A percentile compares a stretch with the other conserved stretches of the same genome.
Evolutionary conservation across 768 basidiomycete genomes (phyloP).

Genomic region (Mycena vulgaris): DNA sequence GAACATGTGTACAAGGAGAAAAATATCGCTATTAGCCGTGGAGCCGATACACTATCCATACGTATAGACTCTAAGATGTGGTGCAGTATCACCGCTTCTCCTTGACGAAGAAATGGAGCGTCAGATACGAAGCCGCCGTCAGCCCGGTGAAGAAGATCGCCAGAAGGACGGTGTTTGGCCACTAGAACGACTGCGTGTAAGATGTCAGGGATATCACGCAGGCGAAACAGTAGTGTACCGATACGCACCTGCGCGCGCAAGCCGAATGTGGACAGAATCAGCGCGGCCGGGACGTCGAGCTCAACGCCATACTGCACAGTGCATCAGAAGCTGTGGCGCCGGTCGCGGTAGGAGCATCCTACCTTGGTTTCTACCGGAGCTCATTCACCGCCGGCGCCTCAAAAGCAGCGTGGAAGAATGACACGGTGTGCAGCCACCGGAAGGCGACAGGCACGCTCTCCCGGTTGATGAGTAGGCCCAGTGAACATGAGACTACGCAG

Average conservation of each 20-base stretch:
- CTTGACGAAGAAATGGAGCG: slow-evolving; percentile 90
- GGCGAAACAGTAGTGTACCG: slow-evolving; percentile 40
- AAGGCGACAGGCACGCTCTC: slow-evolving; percentile 82
- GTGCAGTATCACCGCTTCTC: slow-evolving; percentile 67
- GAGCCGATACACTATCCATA: slow-evolving; percentile 1
- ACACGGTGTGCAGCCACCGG: slow-evolving; percentile 91
- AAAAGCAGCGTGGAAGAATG: slow-evolving; percentile 99
- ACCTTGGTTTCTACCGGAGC: slow-evolving; percentile 80
- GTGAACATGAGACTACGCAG: slow-evolving; percentile 91
- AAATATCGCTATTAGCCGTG: slow-evolving; percentile 21
- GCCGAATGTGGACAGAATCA: slow-evolving; percentile 95
- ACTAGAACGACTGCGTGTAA: slow-evolving; percentile 88
- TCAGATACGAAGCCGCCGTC: slow-evolving; percentile 82
- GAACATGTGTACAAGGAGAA: slow-evolving; percentile 9
- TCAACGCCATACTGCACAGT: slow-evolving; percentile 90
- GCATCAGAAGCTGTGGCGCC: slow-evolving; percentile 8
- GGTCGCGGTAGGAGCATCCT: not conserved
- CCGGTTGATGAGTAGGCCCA: slow-evolving; percentile 94
- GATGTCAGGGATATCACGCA: not conserved
- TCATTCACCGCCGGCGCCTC: slow-evolving; percentile 99
- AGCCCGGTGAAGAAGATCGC: slow-evolving; percentile 90
- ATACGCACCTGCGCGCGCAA: slow-evolving; percentile 82
- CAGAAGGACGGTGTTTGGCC: slow-evolving; percentile 92
- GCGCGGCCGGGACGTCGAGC: slow-evolving; percentile 95
- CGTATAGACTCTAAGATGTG: slow-evolving; percentile 10